Evolutionary conservation across 768 basidiomycete genomes (phyloP), one percentile per base, ranked within the genome.

Genomic region (Mycena chlorophos): DNA sequence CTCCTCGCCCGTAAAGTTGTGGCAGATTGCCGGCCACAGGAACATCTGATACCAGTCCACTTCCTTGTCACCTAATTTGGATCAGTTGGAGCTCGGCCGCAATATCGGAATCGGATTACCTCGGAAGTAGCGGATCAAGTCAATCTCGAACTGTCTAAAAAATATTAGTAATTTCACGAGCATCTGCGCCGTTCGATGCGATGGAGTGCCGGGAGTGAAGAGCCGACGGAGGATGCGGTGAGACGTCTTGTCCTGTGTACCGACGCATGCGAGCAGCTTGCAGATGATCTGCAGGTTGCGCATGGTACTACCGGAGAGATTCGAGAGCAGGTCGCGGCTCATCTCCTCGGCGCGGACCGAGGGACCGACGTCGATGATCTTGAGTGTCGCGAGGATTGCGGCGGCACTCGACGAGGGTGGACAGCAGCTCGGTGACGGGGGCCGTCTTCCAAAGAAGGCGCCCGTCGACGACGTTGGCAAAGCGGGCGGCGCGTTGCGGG

Each of bases 341-440:
- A 55, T 27, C 23, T 55, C 54, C 2, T 45, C 40, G 2, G 46
- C 54, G 12, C 54, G 54, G 14, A 55, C 29, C 1, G 54, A 55
- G n/a, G 34, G 28, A 1, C 54, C 54, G 20, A 29, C 46, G 19
- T 12, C 46, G 37, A 49, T n/a, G 10, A 55, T 55, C 8, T 49
- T 55, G 6, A 10, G 19, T 10, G 20, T 6, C 13, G 20, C 8
- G 13, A 40, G 12, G 19, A 40, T 34, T n/a, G 31, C 31, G 31
- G 31, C 31, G 31, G 13, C 10, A 20, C 19, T 19, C 19, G 39
- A 20, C 10, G 19, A 40, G 19, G 19, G 39, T 13, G 10, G 10
- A 5, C 13, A 40, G 19, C 8, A 40, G 39, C 39, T 40, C 19
- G 39, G 39, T 40, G 39, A 10, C 10, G 5, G 39, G 13, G 6